Conservation (phyloP, 768 basidiomycete genomes). For the Termitomyces sp. region DNA sequence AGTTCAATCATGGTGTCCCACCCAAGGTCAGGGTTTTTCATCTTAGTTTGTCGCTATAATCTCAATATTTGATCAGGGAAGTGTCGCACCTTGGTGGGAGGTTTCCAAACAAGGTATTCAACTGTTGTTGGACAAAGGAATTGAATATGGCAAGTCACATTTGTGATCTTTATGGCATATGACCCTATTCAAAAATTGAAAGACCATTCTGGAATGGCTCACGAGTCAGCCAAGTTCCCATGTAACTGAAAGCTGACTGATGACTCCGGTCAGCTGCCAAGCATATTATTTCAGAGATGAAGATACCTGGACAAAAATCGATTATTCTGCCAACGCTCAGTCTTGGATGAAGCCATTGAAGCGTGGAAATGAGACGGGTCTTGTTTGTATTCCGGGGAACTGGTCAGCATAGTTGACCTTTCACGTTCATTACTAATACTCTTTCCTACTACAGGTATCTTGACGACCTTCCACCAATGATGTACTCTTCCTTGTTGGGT, state of each 20-base stretch:
- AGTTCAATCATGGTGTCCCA: conserved; percentile 54
- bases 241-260: not conserved
- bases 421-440: too few species aligned
- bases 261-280: conserved; percentile 34
- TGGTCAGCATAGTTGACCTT: conserved; percentile 36
- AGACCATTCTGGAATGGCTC: conserved; percentile 12
- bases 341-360: conserved; percentile 74
- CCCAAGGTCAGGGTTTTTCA: conserved; percentile 31
- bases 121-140: conserved; percentile 64
- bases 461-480: conserved; percentile 73
- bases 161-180: not conserved
- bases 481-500: conserved; percentile 27
- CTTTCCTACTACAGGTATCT: conserved; percentile 39
- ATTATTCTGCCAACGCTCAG: conserved; percentile 50
- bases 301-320: conserved; percentile 71
- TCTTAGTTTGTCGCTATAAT: not conserved
- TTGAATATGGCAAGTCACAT: conserved; percentile 55
- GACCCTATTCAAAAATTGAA: not conserved
- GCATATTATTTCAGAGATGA: conserved; percentile 65
- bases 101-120: conserved; percentile 60
- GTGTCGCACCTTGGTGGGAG: conserved; percentile 81
- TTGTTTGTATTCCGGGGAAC: conserved; percentile 59
- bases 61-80: conserved; percentile 27
- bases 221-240: conserved; percentile 8
- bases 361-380: conserved; percentile 57